Percentiles rank a stretch among this genome's conserved stretches.
Evolutionary conservation across 495 filamentous ascomycete species (phyloP).

Genomic region (Entonaema liquescens): DNA sequence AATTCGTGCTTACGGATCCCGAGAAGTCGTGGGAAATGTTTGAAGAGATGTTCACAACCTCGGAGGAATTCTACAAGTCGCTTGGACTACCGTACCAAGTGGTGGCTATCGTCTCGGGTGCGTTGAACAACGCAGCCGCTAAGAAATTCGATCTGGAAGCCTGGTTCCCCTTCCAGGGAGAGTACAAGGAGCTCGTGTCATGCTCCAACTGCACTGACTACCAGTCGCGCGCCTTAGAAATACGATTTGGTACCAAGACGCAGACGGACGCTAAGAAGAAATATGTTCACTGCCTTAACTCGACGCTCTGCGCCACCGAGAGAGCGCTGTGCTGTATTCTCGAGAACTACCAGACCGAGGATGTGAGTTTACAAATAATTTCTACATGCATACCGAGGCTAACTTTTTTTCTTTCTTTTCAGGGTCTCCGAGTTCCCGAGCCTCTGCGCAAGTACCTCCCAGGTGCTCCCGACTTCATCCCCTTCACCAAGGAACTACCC

Average conservation of each 20-base stretch:
- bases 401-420: conserved; percentile 1
- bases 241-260: conserved; percentile 81
- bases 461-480: conserved; percentile 85
- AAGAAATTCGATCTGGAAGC: conserved; percentile 98
- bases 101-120: conserved; percentile 92
- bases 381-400: conserved; percentile 8
- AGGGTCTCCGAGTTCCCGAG: conserved; percentile 88
- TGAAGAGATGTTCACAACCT: conserved; percentile 87
- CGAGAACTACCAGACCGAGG: conserved; percentile 94
- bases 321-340: conserved; percentile 92
- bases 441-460: conserved; percentile 92
- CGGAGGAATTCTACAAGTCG: conserved; percentile 94
- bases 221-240: conserved; percentile 87
- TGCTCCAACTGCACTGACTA: conserved; percentile 98
- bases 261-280: conserved; percentile 83
- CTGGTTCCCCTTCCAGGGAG: conserved; percentile 95
- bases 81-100: conserved; percentile 89
- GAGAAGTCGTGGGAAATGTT: conserved; percentile 95
- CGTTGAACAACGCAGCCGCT: conserved; percentile 89
- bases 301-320: conserved; percentile 91
- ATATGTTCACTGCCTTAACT: conserved; percentile 94
- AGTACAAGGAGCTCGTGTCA: conserved; percentile 97
- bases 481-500: conserved; percentile 83
- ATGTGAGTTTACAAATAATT: conserved; percentile 59
- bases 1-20: conserved; percentile 92